Percentiles rank a stretch among this genome's conserved stretches.
Evolutionary conservation across 2,329 filamentous ascomycete species (phyloP).

Genomic region (Penicillium sp.): DNA sequence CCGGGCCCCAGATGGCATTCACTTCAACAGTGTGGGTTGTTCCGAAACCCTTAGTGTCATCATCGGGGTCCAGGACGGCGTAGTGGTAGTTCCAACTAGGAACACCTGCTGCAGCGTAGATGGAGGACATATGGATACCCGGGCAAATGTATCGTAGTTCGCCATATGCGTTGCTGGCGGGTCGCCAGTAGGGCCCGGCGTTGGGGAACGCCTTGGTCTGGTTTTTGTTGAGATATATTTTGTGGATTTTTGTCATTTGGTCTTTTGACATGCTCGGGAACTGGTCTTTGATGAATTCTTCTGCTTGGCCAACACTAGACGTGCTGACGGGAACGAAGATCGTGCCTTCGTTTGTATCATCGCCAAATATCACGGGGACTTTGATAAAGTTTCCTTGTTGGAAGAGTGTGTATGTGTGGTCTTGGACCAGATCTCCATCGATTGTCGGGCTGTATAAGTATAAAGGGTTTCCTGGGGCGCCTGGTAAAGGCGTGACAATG

Average conservation of each 20-base stretch:
- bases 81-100: constrained; percentile 68
- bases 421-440: constrained; percentile 52
- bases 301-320: constrained; percentile 48
- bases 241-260: constrained; percentile 55
- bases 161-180: constrained; percentile 60
- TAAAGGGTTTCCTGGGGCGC: constrained; percentile 43
- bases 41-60: constrained; percentile 57
- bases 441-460: constrained; percentile 55
- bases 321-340: constrained; percentile 57
- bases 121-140: constrained; percentile 55
- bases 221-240: constrained; percentile 56
- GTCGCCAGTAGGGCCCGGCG: constrained; percentile 58
- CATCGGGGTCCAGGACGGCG: constrained; percentile 61
- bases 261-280: constrained; percentile 55
- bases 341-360: constrained; percentile 66
- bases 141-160: constrained; percentile 68
- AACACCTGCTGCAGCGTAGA: constrained; percentile 33
- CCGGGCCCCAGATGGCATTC: constrained; percentile 66
- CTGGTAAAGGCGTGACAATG: constrained; percentile 48
- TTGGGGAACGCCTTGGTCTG: constrained; percentile 47
- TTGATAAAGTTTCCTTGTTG: constrained; percentile 51
- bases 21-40: constrained; percentile 68
- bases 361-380: constrained; percentile 57
- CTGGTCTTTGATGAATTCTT: constrained; percentile 59
- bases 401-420: constrained; percentile 53